Evolutionary conservation across 2,329 filamentous ascomycete species (phyloP), one percentile per base, ranked within the genome.

Genomic region (Xylaria sp.): DNA sequence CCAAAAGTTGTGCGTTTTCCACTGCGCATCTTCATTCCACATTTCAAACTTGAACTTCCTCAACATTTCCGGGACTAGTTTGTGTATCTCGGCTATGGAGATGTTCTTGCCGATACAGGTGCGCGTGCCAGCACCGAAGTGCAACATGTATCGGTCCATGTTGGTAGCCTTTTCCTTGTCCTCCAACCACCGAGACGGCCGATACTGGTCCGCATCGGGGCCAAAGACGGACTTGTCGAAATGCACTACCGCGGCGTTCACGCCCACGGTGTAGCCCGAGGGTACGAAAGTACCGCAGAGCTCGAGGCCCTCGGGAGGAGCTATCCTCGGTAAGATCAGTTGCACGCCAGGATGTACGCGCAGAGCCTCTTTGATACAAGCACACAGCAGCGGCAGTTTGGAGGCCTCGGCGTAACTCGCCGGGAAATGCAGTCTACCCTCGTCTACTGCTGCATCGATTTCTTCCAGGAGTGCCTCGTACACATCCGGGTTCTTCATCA

Each of bases 101-200:
- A 73, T 73, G 46, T 72, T 72, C 67, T 74, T 73, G 31, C 75
- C 76, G 61, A 88, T 85, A 67, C 86, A 88, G 3, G 84, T 86
- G 69, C 85, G 76, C 7, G 84, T 82, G 0, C 86, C 86, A 2
- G 82, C 82, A 2, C 86, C 86, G 72, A 88, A 87, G 63, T 85
- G 81, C 52, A 75, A 41, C 63, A 75, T 68, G 56, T 73, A 69
- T 39, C 50, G 67, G 46, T 74, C 69, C 72, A 73, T 71, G 50
- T 59, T 54, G 41, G 55, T 58, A 41, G 63, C 63, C 31, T 61
- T 61, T 44, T 69, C 63, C 58, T 68, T 64, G 52, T 66, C 34
- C 39, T 63, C 69, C 6, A 74, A 66, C 69, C 69, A 72, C 13
- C 69, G 69, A 41, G 52, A 52, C 15, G 72, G 69, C 3, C 62